Conservation (phyloP, 257 asterid genomes). For the Solanum bulbocastanum region DNA sequence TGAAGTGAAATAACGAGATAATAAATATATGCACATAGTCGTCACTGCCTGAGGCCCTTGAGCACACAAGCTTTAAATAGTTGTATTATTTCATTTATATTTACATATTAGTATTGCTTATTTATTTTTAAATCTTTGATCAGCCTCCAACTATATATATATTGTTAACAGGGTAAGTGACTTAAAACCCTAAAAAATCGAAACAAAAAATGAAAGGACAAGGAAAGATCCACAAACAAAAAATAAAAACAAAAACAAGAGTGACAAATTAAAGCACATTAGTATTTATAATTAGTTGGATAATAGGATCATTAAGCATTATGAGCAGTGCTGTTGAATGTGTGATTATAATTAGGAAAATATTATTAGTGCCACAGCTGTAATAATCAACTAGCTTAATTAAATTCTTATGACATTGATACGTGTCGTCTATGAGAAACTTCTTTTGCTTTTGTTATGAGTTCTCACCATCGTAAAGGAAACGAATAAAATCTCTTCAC, state of each 20-base stretch:
- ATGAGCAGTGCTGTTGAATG: neutral
- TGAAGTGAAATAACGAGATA: neutral
- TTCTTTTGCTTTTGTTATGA: neutral
- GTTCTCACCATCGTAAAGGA: accelerated
- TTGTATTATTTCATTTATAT: too few species aligned
- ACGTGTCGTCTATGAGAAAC: neutral
- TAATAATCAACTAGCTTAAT: neutral
- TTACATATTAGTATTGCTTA: too few species aligned
- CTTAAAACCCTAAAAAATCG: neutral
- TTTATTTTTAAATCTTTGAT: neutral
- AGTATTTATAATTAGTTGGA: neutral
- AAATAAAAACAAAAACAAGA: neutral
- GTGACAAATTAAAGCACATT: neutral
- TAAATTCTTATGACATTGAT: neutral
- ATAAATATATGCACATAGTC: too few species aligned
- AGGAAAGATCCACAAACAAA: neutral
- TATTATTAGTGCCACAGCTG: neutral
- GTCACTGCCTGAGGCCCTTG: neutral
- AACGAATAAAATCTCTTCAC: neutral
- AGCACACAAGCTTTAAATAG: too few species aligned
- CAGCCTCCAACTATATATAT: too few species aligned
- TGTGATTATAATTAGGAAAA: neutral
- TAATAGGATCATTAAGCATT: neutral
- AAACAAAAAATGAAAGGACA: neutral
- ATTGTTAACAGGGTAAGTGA: neutral